Evolutionary conservation across 2,329 filamentous ascomycete genomes (phyloP), one percentile per base, ranked within the genome.

Genomic region (Alternaria ethzedia): DNA sequence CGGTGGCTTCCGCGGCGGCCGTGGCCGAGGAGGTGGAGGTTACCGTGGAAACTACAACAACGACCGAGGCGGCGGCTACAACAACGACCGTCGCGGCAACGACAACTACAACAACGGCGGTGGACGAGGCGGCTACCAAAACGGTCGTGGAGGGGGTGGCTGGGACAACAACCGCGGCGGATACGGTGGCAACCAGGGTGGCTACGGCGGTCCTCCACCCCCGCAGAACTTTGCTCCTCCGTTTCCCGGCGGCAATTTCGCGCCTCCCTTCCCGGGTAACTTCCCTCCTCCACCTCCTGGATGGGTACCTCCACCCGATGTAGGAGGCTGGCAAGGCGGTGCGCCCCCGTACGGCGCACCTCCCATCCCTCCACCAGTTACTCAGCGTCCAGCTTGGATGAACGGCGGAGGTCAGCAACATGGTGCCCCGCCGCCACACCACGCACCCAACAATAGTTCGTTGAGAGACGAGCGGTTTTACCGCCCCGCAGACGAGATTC

Each of bases 21-120:
- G 63, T 28, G 65, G 65, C 3, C 67, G 68, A n/a, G 64, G 69
- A 49, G 59, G 59, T 5, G 66, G 69, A 12, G 65, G 65, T 23
- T 64, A 65, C 10, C 69, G 72, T 30, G 79, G 83, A 51, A 82
- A 84, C 63, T 61, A 41, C 36, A 30, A 70, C 55, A 80, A 69
- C 41, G 60, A 67, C 25, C 66, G 68, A 26, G 61, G 65, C 7
- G 67, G 70, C 20, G 78, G 82, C 52, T 82, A 84, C 63, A 63
- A 84, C 64, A 63, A 70, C 57, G 80, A 69, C 41, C 59, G 68
- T 44, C 67, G 68, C n/a, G 59, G 64, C 20, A 67, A 69, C 21
- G 70, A 72, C 45, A 73, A 66, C 25, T 65, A 69, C 54, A 65
- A 67, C 11, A 74, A 72, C 20, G 65, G 75, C 43, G 68, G 70